Conservation (phyloP, 2,329 filamentous ascomycete species). For the Trichophaea hybrida region DNA sequence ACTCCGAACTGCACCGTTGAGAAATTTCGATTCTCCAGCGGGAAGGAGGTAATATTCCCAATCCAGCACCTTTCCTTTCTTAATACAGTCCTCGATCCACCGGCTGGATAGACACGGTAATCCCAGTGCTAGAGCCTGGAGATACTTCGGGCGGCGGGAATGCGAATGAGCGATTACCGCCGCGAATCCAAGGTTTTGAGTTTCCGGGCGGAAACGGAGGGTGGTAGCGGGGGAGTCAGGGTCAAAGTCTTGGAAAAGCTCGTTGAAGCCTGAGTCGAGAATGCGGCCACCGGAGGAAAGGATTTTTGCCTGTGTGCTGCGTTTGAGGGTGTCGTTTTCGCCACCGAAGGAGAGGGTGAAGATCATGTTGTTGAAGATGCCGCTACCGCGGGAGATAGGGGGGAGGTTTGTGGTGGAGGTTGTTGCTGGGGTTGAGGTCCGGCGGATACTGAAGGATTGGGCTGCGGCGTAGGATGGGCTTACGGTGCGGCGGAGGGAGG, state of each 20-base stretch:
- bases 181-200: constrained; percentile 53
- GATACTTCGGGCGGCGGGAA: constrained; percentile 77
- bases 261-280: constrained; percentile 21
- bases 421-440: constrained; percentile 2
- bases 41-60: constrained; percentile 76
- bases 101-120: constrained; percentile 70
- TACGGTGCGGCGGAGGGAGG: constrained; percentile 1
- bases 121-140: constrained; percentile 82
- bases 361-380: constrained; percentile 19
- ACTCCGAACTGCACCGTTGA: constrained; percentile 55
- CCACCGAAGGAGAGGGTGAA: constrained; percentile 21
- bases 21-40: constrained; percentile 62
- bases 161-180: constrained; percentile 76
- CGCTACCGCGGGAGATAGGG: not conserved
- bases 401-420: not conserved
- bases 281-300: constrained; percentile 11
- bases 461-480: not conserved
- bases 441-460: not conserved
- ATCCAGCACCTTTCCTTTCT: constrained; percentile 46
- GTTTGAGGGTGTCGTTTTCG: constrained; percentile 28
- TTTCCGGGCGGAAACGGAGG: constrained; percentile 43
- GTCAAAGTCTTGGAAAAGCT: constrained; percentile 27
- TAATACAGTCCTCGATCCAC: constrained; percentile 64
- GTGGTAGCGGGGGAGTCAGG: constrained; percentile 14
- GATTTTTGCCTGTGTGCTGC: constrained; percentile 24